Evolutionary conservation across 345 rosid species (phyloP), one percentile per base, ranked within the genome.

Genomic region (Bretschneidera sinensis): DNA sequence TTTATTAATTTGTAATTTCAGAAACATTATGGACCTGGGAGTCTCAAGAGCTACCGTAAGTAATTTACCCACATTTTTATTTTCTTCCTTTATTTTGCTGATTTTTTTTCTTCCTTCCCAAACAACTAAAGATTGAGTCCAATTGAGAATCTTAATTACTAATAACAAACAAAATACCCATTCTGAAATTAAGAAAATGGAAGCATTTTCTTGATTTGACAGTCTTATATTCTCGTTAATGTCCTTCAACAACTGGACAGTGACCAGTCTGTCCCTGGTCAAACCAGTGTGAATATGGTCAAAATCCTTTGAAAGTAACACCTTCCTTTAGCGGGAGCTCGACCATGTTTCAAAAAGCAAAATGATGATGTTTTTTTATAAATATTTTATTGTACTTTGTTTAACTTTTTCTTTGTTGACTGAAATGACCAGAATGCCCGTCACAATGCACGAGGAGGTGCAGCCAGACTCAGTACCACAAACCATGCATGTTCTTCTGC

Each of bases 401-500:
- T n/a, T n/a, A n/a, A n/a, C n/a, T n/a, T n/a, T n/a, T n/a, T n/a
- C n/a, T n/a, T n/a, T n/a, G n/a, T n/a, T n/a, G n/a, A n/a, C n/a
- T 63, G 51, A 25, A 70, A 70, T 79, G 67, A 67, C 55, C 95
- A 87, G 95, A 87, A 61, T 87, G 95, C 57, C 83, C 84, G 10
- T 64, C 79, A 17, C 71, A 73, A 59, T 88, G 96, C 74, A 17
- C 68, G 22, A 74, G 64, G 67, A 85, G 96, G 58, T 88, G 96
- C 65, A 24, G 75, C 22, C 9, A 59, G 47, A 87, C 92, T 21
- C 81, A 84, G 21, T 66, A 80, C 76, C 71, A 71, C 53, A 79
- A 85, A 39, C 75, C 86, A 4, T 87, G 95, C 75, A 63, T 85
- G 21, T 65, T 68, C 68, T 87, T 83, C 71, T 87, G 95, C 57